Evolutionary conservation across 768 basidiomycete species (phyloP).

Genomic region (Lentinula raphanica): DNA sequence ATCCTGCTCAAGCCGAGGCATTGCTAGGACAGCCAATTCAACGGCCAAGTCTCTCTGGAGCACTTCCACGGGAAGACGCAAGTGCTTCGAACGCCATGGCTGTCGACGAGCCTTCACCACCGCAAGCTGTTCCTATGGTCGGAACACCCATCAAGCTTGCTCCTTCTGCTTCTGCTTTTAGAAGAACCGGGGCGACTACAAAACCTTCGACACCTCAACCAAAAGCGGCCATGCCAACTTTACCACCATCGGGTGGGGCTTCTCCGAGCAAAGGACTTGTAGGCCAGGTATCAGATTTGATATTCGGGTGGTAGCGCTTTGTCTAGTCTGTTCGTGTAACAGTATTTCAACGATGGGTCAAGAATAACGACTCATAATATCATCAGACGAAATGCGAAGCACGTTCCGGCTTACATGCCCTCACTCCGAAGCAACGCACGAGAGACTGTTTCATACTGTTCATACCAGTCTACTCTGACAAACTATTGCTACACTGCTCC

Average conservation of each 20-base stretch:
- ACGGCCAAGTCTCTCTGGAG: slow-evolving; percentile 16
- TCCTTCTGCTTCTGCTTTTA: slow-evolving; percentile 69
- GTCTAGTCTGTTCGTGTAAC: not conserved
- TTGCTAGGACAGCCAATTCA: slow-evolving; percentile 29
- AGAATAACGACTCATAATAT: no score
- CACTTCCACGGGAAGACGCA: slow-evolving; percentile 20
- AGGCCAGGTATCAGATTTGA: slow-evolving; percentile 73
- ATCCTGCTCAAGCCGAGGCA: slow-evolving; percentile 53
- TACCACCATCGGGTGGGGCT: slow-evolving; percentile 19
- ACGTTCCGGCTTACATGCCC: no score
- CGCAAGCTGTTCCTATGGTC: slow-evolving; percentile 36
- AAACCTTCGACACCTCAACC: slow-evolving; percentile 20
- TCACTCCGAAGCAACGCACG: no score
- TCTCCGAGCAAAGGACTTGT: slow-evolving; percentile 53
- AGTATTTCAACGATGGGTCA: no score
- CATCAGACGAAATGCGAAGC: no score
- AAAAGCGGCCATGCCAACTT: slow-evolving; percentile 10
- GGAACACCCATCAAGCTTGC: slow-evolving; percentile 71
- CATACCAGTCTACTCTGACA: not conserved
- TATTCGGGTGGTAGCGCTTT: slow-evolving; percentile 81
- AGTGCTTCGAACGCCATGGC: slow-evolving; percentile 37
- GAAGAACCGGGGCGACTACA: slow-evolving; percentile 27
- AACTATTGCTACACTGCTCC: not conserved
- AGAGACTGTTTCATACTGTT: not conserved
- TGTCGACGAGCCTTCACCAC: slow-evolving; percentile 34